Evolutionary conservation across 306 rosid genomes (phyloP).

Genomic region (Quillaja saponaria): DNA sequence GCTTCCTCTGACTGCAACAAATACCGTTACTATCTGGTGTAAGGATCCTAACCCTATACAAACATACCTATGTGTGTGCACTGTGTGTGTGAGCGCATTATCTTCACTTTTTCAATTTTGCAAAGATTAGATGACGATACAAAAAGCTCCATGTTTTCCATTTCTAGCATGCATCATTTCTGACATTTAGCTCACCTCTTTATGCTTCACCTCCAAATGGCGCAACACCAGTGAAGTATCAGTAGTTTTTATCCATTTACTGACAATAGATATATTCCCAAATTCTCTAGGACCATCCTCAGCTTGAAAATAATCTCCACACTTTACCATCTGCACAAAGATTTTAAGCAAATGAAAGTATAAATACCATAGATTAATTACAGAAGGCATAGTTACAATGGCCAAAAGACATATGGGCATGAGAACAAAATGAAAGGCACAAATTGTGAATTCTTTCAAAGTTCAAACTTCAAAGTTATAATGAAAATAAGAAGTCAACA

Average conservation of each 20-base stretch:
- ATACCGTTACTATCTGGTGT: too few species aligned
- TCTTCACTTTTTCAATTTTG: too few species aligned
- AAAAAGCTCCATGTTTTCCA: too few species aligned
- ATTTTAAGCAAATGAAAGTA: background rate
- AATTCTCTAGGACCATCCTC: constrained; percentile 89
- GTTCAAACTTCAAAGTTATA: too few species aligned
- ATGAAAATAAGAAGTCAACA: too few species aligned
- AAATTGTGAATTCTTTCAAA: background rate
- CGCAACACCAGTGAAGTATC: constrained; percentile 65
- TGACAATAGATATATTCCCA: constrained; percentile 61
- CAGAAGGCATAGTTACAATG: background rate
- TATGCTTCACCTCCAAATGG: constrained; percentile 66
- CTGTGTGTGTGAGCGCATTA: too few species aligned
- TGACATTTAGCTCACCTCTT: constrained; percentile 76
- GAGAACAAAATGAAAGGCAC: background rate
- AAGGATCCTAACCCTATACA: too few species aligned
- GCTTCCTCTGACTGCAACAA: constrained; percentile 62
- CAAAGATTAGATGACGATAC: too few species aligned
- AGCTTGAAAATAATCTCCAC: constrained; percentile 91
- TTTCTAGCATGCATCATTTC: too few species aligned
- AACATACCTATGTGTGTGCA: too few species aligned
- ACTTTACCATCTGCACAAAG: constrained; percentile 55
- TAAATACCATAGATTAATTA: background rate
- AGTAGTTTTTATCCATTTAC: constrained; percentile 69
- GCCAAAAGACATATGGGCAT: background rate